These are phyloP conservation scores for Pyrenochaeta sp. DNA, from an alignment of 2,329 filamentous ascomycete species.

Conservation along the genomic window DNA sequence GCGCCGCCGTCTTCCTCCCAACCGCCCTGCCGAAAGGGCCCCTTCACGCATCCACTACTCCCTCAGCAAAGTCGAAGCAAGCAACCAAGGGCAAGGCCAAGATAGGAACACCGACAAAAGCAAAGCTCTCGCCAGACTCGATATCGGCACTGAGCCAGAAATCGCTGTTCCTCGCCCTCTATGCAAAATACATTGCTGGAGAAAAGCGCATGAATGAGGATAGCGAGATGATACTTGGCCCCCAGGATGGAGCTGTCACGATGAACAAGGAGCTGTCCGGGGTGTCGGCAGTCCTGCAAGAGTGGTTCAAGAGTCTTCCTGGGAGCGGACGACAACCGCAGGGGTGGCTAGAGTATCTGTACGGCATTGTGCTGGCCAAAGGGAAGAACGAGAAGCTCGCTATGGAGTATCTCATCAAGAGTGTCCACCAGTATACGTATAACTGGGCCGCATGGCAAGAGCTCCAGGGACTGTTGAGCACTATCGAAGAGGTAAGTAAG, in stretches of 20 bases:
- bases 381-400: constrained; percentile 89
- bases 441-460: constrained; percentile 99
- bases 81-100: constrained; percentile 68
- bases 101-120: constrained; percentile 49
- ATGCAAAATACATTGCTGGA: constrained; percentile 90
- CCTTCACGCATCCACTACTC: constrained; percentile 57
- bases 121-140: constrained; percentile 40
- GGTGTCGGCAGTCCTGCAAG: constrained; percentile 78
- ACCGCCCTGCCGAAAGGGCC: constrained; percentile 76
- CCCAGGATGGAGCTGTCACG: constrained; percentile 84
- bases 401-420: constrained; percentile 84
- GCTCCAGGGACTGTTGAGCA: constrained; percentile 79
- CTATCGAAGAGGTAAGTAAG: constrained; percentile 75
- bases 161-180: constrained; percentile 88
- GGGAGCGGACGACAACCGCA: constrained; percentile 71
- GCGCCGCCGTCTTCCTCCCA: constrained; percentile 87
- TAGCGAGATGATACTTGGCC: constrained; percentile 95
- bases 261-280: constrained; percentile 84
- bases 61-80: constrained; percentile 46
- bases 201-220: constrained; percentile 98
- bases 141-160: constrained; percentile 78
- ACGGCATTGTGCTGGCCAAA: constrained; percentile 88
- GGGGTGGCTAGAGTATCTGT: constrained; percentile 94
- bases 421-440: constrained; percentile 88
- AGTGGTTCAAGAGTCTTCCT: constrained; percentile 76